Conservation (phyloP, 1,139 yeast species). For the Wickerhamomyces sp. region DNA sequence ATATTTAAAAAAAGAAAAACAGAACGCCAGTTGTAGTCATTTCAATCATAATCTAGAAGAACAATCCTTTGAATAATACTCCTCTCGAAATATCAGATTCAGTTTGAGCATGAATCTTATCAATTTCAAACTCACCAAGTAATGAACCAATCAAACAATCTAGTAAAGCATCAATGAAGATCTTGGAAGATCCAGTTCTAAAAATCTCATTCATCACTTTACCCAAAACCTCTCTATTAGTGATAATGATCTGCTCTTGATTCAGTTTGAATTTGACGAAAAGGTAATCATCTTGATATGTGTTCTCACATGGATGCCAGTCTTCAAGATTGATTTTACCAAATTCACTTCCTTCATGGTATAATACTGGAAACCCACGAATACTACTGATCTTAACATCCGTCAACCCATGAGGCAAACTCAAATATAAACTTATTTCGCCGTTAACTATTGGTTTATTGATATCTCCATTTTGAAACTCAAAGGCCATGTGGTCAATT, state of each 20-base stretch:
- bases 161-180: conserved; percentile 28
- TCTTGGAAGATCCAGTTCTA: conserved; percentile 27
- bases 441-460: conserved; percentile 29
- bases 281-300: conserved; percentile 22
- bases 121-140: conserved; percentile 31
- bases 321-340: conserved; percentile 29
- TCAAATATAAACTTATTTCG: conserved; percentile 25
- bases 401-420: conserved; percentile 25
- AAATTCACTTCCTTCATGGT: conserved; percentile 29
- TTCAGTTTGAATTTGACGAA: conserved; percentile 25
- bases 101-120: conserved; percentile 22
- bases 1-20: not conserved
- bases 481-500: conserved; percentile 28
- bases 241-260: conserved; percentile 29
- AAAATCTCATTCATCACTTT: conserved; percentile 31
- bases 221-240: conserved; percentile 29
- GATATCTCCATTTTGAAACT: conserved; percentile 24
- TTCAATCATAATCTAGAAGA: not conserved
- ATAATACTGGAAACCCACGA: conserved; percentile 30
- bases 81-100: conserved; percentile 16
- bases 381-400: conserved; percentile 24
- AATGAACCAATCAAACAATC: conserved; percentile 28
- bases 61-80: not conserved
- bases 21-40: not conserved
- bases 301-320: conserved; percentile 33